phyloP scores from a whole-genome alignment of 2,329 filamentous ascomycete genomes.

The Sordariomycetes sp. region DNA sequence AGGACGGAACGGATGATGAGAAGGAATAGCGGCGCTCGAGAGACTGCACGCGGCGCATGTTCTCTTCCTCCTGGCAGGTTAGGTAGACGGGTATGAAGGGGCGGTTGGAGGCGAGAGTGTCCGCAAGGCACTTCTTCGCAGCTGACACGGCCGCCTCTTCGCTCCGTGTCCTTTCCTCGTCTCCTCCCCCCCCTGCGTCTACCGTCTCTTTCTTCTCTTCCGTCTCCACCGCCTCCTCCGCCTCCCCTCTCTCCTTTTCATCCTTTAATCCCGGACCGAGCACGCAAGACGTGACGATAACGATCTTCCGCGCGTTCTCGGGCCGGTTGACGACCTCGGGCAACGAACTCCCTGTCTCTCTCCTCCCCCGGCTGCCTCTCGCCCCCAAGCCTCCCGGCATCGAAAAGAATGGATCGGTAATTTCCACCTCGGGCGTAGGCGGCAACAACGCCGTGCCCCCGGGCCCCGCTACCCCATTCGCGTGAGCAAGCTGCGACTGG shows the following conservation, averaged over 20 bases:
- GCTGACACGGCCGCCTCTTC: background rate
- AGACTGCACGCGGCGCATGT: constrained; percentile 9
- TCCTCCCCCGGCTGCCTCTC: background rate
- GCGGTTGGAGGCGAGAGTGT: constrained; percentile 9
- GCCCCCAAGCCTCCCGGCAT: constrained; percentile 9
- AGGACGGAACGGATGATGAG: background rate
- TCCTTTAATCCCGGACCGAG: background rate
- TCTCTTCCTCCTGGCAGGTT: constrained; percentile 13
- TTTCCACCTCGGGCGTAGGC: background rate
- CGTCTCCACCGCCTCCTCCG: no score
- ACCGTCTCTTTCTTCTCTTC: no score
- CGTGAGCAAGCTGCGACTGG: constrained; percentile 13
- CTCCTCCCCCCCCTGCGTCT: background rate
- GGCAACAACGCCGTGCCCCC: background rate
- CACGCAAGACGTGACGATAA: constrained; percentile 5
- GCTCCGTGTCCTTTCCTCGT: background rate
- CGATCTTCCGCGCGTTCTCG: background rate
- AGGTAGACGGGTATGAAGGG: constrained; percentile 15
- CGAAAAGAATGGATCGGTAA: constrained; percentile 4
- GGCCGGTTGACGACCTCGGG: background rate
- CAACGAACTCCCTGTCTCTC: background rate
- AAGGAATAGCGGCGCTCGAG: constrained; percentile 5
- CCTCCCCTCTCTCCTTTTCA: background rate
- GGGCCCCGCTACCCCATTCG: background rate
- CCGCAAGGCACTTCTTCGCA: constrained; percentile 10